Conservation (phyloP, 2,329 filamentous ascomycete species). For the Pseudocercospora crystallina region DNA sequence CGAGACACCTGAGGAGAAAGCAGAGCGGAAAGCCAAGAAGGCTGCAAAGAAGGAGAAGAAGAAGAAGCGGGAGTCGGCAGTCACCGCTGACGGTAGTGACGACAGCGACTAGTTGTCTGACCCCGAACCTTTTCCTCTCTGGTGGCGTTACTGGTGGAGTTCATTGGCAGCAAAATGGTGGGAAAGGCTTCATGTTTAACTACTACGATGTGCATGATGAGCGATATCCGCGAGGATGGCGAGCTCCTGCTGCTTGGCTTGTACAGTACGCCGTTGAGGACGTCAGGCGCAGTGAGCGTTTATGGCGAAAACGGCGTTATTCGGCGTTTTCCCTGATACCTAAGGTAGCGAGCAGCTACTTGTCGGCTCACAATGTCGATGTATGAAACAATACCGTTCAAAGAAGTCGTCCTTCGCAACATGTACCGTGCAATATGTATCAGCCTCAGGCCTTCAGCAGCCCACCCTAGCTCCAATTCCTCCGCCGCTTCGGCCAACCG, state of each 20-base stretch:
- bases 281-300: slow-evolving; percentile 11
- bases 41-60: slow-evolving; percentile 81
- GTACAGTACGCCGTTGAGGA: slow-evolving; percentile 16
- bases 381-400: too few species aligned
- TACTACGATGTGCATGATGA: slow-evolving; percentile 6
- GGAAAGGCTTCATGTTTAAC: slow-evolving; percentile 3
- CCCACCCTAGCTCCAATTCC: too few species aligned
- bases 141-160: neutral
- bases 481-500: too few species aligned
- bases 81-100: slow-evolving; percentile 30
- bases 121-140: neutral
- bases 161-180: neutral
- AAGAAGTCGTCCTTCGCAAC: too few species aligned
- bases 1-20: slow-evolving; percentile 49
- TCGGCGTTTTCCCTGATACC: slow-evolving; percentile 3
- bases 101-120: slow-evolving; percentile 21
- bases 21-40: slow-evolving; percentile 63
- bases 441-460: too few species aligned
- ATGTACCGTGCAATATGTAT: too few species aligned
- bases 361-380: too few species aligned
- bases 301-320: slow-evolving; percentile 13
- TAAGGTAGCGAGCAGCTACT: too few species aligned
- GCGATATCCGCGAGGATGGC: slow-evolving; percentile 5
- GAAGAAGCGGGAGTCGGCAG: slow-evolving; percentile 48
- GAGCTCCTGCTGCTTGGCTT: neutral